Evolutionary conservation across 2,329 filamentous ascomycete genomes (phyloP), one percentile per base, ranked within the genome.

Genomic region (Sclerotinia minor): DNA sequence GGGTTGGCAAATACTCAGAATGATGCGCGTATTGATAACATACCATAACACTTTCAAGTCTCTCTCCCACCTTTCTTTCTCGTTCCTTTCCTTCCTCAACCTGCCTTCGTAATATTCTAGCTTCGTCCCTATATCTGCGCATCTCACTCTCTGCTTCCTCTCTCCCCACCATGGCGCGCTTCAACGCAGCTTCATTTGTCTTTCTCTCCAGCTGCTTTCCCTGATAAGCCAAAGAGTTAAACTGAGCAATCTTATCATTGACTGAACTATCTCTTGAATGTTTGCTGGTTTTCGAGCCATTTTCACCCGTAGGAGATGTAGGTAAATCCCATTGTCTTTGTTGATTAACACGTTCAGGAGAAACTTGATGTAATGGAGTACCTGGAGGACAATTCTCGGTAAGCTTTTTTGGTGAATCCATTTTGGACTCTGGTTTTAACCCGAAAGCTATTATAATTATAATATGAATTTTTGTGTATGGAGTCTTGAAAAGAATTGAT

Each of bases 61-160:
- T 82, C 78, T 91, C 89, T 29, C 85, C 84, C 0, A 90, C 86
- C 72, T 83, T 86, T 71, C 87, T 81, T 77, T 92, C 89, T 49
- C 89, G 81, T 67, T 89, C 87, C 67, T 83, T 85, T 15, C 86
- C 84, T 70, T 92, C 89, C 6, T 91, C 88, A 19, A 88, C 71
- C 65, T 89, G 84, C 69, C 81, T 84, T 68, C 83, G 82, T 69
- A 91, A 76, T 53, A 78, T 75, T 68, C 83, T 81, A 26, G 79
- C 79, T 75, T 92, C 89, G 11, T 91, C 88, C 69, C 84, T 83
- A 73, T 86, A 84, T 53, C 83, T 83, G 70, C 85, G 83, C 80
- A 88, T 83, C 74, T 92, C 89, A n/a, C 79, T 80, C 79, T 92
- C 90, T 17, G 89, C 88, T 79, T 90, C 88, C 75, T 93, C 90